Evolutionary conservation across 352 stramenopile genomes (phyloP).

Genomic region (Phytopythium oedochilum): DNA sequence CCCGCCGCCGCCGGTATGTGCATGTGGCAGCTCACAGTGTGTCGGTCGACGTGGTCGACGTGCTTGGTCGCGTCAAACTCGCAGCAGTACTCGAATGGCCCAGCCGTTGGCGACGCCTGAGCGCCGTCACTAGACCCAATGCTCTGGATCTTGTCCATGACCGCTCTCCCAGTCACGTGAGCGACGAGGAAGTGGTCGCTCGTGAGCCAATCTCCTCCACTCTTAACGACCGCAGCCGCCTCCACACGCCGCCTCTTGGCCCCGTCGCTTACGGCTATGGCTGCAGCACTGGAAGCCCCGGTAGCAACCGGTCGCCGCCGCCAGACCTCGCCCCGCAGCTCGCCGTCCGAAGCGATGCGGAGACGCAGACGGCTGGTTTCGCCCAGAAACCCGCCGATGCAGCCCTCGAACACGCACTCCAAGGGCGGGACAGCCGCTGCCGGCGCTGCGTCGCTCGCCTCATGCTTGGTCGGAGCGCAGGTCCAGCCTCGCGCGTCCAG

Average conservation of each 20-base stretch:
- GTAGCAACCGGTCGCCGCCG: conserved; percentile 11
- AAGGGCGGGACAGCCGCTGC: conserved; percentile 7
- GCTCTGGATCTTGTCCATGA: neutral
- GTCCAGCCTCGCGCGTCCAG: neutral
- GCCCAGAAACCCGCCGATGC: conserved; percentile 33
- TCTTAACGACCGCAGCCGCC: neutral
- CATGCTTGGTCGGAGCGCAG: neutral
- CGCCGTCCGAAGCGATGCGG: conserved; percentile 29
- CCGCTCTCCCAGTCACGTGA: conserved; percentile 26
- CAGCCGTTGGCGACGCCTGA: neutral
- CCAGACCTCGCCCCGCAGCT: conserved; percentile 33
- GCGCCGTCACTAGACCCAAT: neutral
- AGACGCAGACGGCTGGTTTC: conserved; percentile 32
- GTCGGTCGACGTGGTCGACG: conserved; percentile 29
- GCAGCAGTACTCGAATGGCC: conserved; percentile 33
- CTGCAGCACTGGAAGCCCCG: too few species aligned
- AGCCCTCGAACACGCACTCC: conserved; percentile 42
- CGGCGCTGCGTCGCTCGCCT: neutral
- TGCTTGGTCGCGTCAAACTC: conserved; percentile 39
- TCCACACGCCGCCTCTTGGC: conserved; percentile 23
- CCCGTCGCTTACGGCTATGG: neutral
- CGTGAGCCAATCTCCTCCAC: neutral
- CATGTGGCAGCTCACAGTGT: conserved; percentile 37
- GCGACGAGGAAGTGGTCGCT: conserved; percentile 21
- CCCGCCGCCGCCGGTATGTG: conserved; percentile 23